phyloP scores from a whole-genome alignment of 306 rosid genomes.

The Glycine soja region DNA sequence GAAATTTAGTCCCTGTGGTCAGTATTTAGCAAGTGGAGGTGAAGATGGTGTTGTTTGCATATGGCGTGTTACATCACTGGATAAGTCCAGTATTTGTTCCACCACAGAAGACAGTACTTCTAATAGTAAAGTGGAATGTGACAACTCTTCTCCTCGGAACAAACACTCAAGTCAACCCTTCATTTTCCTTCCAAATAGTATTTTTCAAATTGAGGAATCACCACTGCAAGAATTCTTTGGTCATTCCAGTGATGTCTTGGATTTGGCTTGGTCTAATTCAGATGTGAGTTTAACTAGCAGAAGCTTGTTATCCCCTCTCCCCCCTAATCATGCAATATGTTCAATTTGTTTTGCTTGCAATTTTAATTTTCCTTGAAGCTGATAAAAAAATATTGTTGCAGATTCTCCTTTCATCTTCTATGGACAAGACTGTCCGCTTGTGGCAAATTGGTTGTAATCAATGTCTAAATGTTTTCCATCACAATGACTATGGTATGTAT shows the following conservation, averaged over 20 bases:
- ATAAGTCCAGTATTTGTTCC: slow-evolving; percentile 50
- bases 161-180: slow-evolving; percentile 50
- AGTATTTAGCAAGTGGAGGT: slow-evolving; percentile 79
- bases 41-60: slow-evolving; percentile 80
- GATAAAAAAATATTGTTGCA: slow-evolving; percentile 47
- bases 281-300: slow-evolving; percentile 58
- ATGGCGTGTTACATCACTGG: slow-evolving; percentile 59
- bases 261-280: slow-evolving; percentile 81
- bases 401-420: slow-evolving; percentile 76
- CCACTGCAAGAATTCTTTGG: slow-evolving; percentile 72
- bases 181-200: slow-evolving; percentile 63
- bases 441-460: slow-evolving; percentile 66
- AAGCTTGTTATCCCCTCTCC: background rate
- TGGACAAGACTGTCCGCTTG: slow-evolving; percentile 72
- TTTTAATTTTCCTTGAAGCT: slow-evolving; percentile 16
- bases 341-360: slow-evolving; percentile 9
- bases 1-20: slow-evolving; percentile 81
- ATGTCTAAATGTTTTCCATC: slow-evolving; percentile 63
- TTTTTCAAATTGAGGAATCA: slow-evolving; percentile 66
- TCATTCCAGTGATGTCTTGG: slow-evolving; percentile 74
- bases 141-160: slow-evolving; percentile 47
- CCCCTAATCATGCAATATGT: background rate
- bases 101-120: slow-evolving; percentile 32
- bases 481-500: slow-evolving; percentile 65
- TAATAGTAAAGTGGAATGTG: slow-evolving; percentile 38